A percentile compares a stretch with the other conserved stretches of the same genome.
Conservation (phyloP, 257 asterid genomes). For the Solanum raphanifolium region DNA sequence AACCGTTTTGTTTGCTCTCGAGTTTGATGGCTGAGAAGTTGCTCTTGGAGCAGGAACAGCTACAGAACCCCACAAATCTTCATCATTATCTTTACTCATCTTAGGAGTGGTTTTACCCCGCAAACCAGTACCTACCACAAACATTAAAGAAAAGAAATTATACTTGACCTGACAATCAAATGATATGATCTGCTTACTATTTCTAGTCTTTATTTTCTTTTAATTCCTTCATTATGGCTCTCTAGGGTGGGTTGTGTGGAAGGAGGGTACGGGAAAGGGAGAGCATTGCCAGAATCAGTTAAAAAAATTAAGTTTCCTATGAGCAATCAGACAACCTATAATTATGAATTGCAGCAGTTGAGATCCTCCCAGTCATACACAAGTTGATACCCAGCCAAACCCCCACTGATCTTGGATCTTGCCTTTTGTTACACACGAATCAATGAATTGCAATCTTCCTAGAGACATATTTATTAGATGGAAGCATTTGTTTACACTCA, state of each 20-base stretch:
- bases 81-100: conserved; percentile 43
- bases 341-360: background rate
- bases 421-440: background rate
- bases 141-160: conserved; percentile 2
- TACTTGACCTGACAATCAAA: background rate
- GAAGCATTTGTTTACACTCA: background rate
- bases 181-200: background rate
- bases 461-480: background rate
- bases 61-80: conserved; percentile 54
- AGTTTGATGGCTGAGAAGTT: conserved; percentile 17
- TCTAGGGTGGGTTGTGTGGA: background rate
- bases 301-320: background rate
- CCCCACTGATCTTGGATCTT: background rate
- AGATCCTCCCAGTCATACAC: background rate
- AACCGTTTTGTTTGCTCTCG: conserved; percentile 23
- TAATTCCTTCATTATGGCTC: background rate
- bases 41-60: conserved; percentile 35
- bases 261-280: background rate
- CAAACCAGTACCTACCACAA: conserved; percentile 45
- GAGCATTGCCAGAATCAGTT: background rate
- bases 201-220: background rate
- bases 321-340: background rate
- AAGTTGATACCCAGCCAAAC: background rate
- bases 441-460: background rate
- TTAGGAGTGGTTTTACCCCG: conserved; percentile 38